Conservation (phyloP, 176 grass and related monocot genomes). For the Hordeum vulgare region MorexV3_pseudomolecules_assembly NC_058521.1:28719908-28720407, state of each 20-base stretch:
- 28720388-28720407: neutral
- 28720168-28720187: neutral
- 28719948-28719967: neutral
- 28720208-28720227: neutral
- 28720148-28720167: neutral
- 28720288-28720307: neutral
- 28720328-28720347: neutral
- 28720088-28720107: neutral
- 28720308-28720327: neutral
- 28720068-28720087: neutral
- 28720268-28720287: neutral
- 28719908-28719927: neutral
- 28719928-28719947: neutral
- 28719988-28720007: neutral
- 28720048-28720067: neutral
- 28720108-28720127: neutral
- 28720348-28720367: neutral
- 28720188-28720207: neutral
- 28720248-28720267: neutral
- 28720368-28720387: neutral
- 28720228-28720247: neutral
- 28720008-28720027: neutral
- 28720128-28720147: neutral
- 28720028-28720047: neutral
- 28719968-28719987: neutral